Base-by-base conservation (phyloP, 495 filamentous ascomycete species). In the Neurospora sp. region DNA sequence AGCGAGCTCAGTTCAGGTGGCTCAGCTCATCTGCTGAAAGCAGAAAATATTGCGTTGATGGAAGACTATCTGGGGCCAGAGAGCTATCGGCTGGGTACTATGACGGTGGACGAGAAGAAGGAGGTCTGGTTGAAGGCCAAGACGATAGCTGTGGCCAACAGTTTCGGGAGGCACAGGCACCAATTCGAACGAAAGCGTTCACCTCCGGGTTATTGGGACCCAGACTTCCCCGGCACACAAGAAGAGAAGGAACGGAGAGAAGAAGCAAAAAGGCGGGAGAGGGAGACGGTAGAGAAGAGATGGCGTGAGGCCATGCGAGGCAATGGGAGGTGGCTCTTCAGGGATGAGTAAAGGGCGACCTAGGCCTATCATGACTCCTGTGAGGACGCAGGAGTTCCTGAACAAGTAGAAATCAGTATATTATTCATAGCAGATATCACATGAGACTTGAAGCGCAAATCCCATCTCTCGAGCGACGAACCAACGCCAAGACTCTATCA, bases 191-290 rank as follows among this genome's bases (percentile, higher is more conserved):
- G 94, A 38, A 81, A 86, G 35, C 83, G 81, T 40, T 92, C 91
- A 14, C 95, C 96, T 4, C 92, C 93, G 18, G 94, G 94, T 1
- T 97, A 92, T 77, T 99, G 96, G 96, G 86, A 93, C 74, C 86
- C 90, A 37, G 94, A 95, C 73, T 94, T 98, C 82, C 94, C 95
- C 12, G 87, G 80, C 54, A 97, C 94, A 8, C 94, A 97, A 79
- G 93, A 97, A 79, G 78, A 89, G 14, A 84, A 85, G 77, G 79
- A 84, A 72, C 88, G 93, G 74, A 88, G 86, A 69, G 84, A 86
- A 78, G 88, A 89, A 77, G 92, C 90, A 8, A 81, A 83, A 48
- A 83, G 81, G 75, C 78, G 88, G 74, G 90, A 89, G 79, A 84
- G 86, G 73, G 81, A 87, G 54, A 86, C 89, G 75, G 85, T 98